Percentiles rank a stretch among this genome's conserved stretches.
Evolutionary conservation across 345 rosid genomes (phyloP).

Genomic region (Rhodomyrtus tomentosa): DNA sequence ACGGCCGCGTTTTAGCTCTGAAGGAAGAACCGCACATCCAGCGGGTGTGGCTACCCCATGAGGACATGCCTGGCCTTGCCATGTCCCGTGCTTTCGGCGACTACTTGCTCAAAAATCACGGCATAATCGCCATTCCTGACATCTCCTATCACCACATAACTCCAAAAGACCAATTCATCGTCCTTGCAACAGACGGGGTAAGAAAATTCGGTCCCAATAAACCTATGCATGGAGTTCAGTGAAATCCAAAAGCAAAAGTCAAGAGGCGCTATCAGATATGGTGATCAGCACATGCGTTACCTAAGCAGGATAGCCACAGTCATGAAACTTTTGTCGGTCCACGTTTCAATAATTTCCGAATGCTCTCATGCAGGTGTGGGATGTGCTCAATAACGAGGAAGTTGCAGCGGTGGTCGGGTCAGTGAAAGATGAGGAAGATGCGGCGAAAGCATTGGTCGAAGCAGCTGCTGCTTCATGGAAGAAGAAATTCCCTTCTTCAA

Average conservation of each 20-base stretch:
- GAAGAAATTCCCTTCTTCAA: slow-evolving; percentile 43
- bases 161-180: slow-evolving; percentile 37
- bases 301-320: background rate
- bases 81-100: slow-evolving; percentile 95
- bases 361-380: slow-evolving; percentile 41
- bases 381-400: slow-evolving; percentile 62
- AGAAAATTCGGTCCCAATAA: background rate
- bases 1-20: slow-evolving; percentile 62
- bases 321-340: background rate
- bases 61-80: slow-evolving; percentile 80
- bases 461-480: slow-evolving; percentile 57
- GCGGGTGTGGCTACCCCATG: slow-evolving; percentile 81
- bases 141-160: slow-evolving; percentile 45
- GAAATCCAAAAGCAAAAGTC: background rate
- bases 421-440: slow-evolving; percentile 27
- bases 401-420: slow-evolving; percentile 38
- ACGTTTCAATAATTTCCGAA: too few species aligned
- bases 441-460: slow-evolving; percentile 50
- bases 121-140: slow-evolving; percentile 64
- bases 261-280: background rate
- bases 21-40: slow-evolving; percentile 64
- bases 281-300: background rate
- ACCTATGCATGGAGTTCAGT: background rate
- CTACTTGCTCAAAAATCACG: slow-evolving; percentile 54
- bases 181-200: slow-evolving; percentile 90